phyloP scores from a whole-genome alignment of 352 stramenopile genomes.

The Phytophthora ramorum region DNA sequence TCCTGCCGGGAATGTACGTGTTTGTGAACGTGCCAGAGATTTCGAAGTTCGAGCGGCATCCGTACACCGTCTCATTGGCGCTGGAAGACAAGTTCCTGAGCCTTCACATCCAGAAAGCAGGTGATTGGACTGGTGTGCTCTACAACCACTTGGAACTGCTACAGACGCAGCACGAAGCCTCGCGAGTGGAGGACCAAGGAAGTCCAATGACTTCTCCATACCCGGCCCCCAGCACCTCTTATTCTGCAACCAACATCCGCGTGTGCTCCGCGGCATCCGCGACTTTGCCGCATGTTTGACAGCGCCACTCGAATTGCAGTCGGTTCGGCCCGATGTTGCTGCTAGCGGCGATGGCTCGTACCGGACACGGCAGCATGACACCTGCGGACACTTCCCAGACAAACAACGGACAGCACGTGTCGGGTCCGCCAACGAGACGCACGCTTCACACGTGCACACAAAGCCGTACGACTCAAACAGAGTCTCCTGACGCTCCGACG shows the following conservation, averaged over 20 bases:
- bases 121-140: too few relatives aligned
- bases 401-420: slow-evolving; percentile 66
- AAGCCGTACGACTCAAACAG: slow-evolving; percentile 75
- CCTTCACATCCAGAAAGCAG: too few relatives aligned
- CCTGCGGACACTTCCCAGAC: slow-evolving; percentile 37
- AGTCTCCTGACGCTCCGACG: slow-evolving; percentile 58
- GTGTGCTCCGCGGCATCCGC: slow-evolving; percentile 41
- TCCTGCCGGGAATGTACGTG: slow-evolving; percentile 71
- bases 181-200: too few relatives aligned
- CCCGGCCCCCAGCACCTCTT: slow-evolving; percentile 47
- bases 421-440: slow-evolving; percentile 52
- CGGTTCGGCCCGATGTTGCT: slow-evolving; percentile 37
- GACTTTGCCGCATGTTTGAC: slow-evolving; percentile 47
- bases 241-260: slow-evolving; percentile 53
- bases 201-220: too few relatives aligned
- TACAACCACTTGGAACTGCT: too few relatives aligned
- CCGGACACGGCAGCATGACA: slow-evolving; percentile 57
- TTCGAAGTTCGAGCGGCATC: slow-evolving; percentile 86
- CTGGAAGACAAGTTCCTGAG: too few relatives aligned
- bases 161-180: too few relatives aligned
- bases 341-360: slow-evolving; percentile 27
- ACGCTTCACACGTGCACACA: slow-evolving; percentile 66
- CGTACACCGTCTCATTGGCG: slow-evolving; percentile 89
- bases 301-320: slow-evolving; percentile 67
- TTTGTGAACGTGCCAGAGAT: slow-evolving; percentile 85